Conservation (phyloP, 2,329 filamentous ascomycete genomes). For the Ascosphaera acerosa region DNA sequence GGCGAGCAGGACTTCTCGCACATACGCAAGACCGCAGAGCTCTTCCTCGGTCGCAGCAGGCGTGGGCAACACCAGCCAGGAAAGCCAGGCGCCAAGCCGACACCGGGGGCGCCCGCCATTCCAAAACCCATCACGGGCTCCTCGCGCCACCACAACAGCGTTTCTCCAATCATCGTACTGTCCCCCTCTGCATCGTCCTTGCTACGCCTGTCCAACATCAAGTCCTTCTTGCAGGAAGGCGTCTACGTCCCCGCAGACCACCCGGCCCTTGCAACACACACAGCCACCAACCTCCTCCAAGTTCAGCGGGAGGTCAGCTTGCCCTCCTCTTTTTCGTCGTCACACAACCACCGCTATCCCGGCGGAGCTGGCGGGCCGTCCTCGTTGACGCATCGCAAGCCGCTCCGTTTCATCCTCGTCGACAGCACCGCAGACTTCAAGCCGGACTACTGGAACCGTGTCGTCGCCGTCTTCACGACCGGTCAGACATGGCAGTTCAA, state of each 20-base stretch:
- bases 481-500: constrained; percentile 98
- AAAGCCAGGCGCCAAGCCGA: constrained; percentile 11
- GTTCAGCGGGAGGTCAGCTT: constrained; percentile 57
- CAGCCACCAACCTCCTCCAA: constrained; percentile 57
- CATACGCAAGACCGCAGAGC: constrained; percentile 60
- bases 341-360: constrained; percentile 7
- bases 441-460: constrained; percentile 87
- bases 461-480: constrained; percentile 92
- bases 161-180: constrained; percentile 93
- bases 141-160: constrained; percentile 33
- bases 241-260: constrained; percentile 53
- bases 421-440: constrained; percentile 89
- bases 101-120: constrained; percentile 15
- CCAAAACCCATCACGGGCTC: constrained; percentile 15
- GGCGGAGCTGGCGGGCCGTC: constrained; percentile 5
- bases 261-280: constrained; percentile 32
- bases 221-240: constrained; percentile 71
- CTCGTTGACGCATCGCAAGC: constrained; percentile 27
- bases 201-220: constrained; percentile 85
- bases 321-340: constrained; percentile 24
- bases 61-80: constrained; percentile 10
- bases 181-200: constrained; percentile 89
- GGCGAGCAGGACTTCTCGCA: constrained; percentile 61
- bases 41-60: constrained; percentile 39
- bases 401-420: constrained; percentile 83